Percentiles rank a stretch among this genome's conserved stretches.
Evolutionary conservation across 2,329 filamentous ascomycete genomes (phyloP).

Genomic region (Phaeosphaeria sp.): DNA sequence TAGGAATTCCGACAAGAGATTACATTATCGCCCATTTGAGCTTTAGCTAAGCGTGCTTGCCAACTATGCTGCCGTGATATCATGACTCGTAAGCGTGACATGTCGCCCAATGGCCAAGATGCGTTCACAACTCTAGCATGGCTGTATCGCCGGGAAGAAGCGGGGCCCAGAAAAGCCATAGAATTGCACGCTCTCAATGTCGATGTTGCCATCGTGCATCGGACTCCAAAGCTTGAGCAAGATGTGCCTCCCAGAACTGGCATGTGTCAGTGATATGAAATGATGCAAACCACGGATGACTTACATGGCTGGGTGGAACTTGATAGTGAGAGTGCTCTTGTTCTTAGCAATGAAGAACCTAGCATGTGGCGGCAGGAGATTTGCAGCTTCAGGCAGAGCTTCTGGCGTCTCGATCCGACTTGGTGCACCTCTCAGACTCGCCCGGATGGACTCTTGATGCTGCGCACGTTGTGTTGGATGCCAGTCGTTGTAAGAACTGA

Average conservation of each 20-base stretch:
- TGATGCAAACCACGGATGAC: conserved; percentile 25
- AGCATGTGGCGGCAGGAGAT: conserved; percentile 73
- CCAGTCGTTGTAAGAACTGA: conserved; percentile 31
- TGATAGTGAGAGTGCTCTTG: conserved; percentile 85
- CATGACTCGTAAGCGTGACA: background rate
- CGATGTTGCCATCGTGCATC: conserved; percentile 77
- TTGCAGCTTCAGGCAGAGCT: conserved; percentile 20
- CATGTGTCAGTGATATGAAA: conserved; percentile 3
- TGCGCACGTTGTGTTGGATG: conserved; percentile 35
- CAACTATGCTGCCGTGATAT: background rate
- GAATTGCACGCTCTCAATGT: conserved; percentile 84
- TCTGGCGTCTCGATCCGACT: conserved; percentile 44
- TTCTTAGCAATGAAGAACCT: conserved; percentile 83
- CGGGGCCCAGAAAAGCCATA: conserved; percentile 86
- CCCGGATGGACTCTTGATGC: conserved; percentile 35
- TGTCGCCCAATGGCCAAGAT: background rate
- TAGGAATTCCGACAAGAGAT: background rate
- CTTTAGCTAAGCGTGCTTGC: background rate
- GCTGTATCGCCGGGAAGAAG: conserved; percentile 75
- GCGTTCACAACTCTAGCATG: conserved; percentile 18
- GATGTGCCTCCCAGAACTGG: conserved; percentile 77
- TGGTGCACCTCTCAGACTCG: conserved; percentile 37
- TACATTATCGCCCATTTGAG: background rate
- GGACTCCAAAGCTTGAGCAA: conserved; percentile 91
- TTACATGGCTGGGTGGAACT: conserved; percentile 79